Evolutionary conservation across 2,329 filamentous ascomycete species (phyloP).

Genomic region (Aspergillus tamarii): DNA sequence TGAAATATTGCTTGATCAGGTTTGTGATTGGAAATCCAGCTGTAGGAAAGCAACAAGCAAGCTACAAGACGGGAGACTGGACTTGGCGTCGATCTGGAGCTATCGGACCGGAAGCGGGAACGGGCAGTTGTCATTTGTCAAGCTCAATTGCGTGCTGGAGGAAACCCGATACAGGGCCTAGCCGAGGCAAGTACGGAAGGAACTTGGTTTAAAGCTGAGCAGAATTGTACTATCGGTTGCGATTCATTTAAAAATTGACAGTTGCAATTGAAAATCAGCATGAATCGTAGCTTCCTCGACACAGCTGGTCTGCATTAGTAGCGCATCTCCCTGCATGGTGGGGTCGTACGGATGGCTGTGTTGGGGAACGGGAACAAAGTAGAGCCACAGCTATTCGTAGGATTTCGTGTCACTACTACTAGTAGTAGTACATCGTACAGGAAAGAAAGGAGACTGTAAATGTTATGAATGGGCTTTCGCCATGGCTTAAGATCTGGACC

Average conservation of each 20-base stretch:
- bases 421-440: no score
- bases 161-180: background rate
- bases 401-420: no score
- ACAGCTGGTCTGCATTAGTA: background rate
- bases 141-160: background rate
- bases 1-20: background rate
- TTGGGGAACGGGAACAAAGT: no score
- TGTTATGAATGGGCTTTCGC: no score
- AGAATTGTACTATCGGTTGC: background rate
- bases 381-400: no score
- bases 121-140: no score
- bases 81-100: background rate
- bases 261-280: background rate
- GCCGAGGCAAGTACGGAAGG: background rate
- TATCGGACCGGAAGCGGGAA: background rate
- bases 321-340: background rate
- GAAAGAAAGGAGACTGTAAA: no score
- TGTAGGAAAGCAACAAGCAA: background rate
- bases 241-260: background rate
- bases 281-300: background rate
- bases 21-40: background rate
- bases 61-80: background rate
- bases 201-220: background rate
- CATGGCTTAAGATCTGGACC: conserved; percentile 11
- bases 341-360: background rate